Evolutionary conservation across 2,329 filamentous ascomycete genomes (phyloP).

Genomic region (Colletotrichum cordylinicola): DNA sequence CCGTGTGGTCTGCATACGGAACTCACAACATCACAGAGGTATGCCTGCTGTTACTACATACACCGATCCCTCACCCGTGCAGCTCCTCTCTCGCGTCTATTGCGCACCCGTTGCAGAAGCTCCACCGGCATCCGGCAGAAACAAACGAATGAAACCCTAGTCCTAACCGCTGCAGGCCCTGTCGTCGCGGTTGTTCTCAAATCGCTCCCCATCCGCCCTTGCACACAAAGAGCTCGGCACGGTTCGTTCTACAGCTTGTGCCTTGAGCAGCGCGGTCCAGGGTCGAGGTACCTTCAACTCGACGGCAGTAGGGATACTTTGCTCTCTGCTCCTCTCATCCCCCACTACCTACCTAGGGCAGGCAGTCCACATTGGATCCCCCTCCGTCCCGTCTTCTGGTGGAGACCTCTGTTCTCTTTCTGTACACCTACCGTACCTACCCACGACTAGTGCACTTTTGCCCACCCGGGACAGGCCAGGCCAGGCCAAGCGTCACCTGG

Average conservation of each 20-base stretch:
- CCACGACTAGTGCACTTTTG: neutral
- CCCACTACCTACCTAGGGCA: neutral
- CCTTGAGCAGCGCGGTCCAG: constrained; percentile 13
- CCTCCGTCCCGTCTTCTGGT: constrained; percentile 35
- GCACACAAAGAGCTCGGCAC: constrained; percentile 31
- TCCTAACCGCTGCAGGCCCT: constrained; percentile 42
- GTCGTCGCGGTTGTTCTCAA: constrained; percentile 5
- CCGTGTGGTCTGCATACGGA: neutral
- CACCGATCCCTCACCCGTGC: neutral
- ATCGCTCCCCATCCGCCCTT: constrained; percentile 27
- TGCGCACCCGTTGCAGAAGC: neutral
- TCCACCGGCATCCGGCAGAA: constrained; percentile 27
- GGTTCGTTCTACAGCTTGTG: constrained; percentile 44
- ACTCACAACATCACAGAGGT: neutral
- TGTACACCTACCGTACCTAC: neutral
- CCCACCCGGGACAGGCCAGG: neutral
- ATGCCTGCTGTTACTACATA: neutral
- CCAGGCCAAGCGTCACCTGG: constrained; percentile 19
- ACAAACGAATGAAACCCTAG: constrained; percentile 45
- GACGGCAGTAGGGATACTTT: neutral
- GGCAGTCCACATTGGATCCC: neutral
- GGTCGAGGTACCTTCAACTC: neutral
- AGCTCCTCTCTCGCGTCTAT: constrained; percentile 21
- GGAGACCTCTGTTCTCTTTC: constrained; percentile 30
- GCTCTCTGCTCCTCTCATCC: neutral